Percentiles rank a stretch among this genome's conserved stretches.
Conservation (phyloP, 2,329 filamentous ascomycete genomes). For the Fusarium napiforme region DNA sequence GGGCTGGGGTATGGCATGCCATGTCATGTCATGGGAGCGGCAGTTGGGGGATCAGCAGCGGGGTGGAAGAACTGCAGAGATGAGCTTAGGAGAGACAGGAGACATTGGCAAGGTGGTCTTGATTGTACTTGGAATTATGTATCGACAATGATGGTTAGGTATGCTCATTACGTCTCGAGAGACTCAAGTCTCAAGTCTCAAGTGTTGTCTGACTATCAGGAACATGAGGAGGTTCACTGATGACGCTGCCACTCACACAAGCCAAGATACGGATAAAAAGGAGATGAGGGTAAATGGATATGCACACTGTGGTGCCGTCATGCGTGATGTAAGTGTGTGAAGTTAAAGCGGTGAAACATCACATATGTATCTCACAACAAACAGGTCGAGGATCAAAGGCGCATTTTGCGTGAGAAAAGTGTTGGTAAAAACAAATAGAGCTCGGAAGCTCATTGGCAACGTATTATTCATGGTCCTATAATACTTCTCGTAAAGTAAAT, state of each 20-base stretch:
- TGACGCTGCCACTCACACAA: not conserved
- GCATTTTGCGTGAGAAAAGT: too few species aligned
- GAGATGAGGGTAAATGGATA: not conserved
- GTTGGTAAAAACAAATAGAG: not conserved
- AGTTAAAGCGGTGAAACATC: not conserved
- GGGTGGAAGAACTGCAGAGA: not conserved
- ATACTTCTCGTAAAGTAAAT: not conserved
- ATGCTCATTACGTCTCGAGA: not conserved
- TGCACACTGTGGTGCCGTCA: slow-evolving; percentile 16
- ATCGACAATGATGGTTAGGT: not conserved
- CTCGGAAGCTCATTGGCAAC: not conserved
- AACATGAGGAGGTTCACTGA: not conserved
- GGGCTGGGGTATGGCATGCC: slow-evolving; percentile 11
- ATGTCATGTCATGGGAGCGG: slow-evolving; percentile 15
- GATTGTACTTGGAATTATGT: not conserved
- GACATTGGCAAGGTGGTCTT: not conserved
- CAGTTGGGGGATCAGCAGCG: slow-evolving; percentile 21
- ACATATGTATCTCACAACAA: not conserved
- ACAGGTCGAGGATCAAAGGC: not conserved
- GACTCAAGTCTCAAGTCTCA: not conserved
- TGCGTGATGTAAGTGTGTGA: not conserved
- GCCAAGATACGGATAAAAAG: not conserved
- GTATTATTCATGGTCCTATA: slow-evolving; percentile 20
- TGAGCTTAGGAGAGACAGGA: not conserved
- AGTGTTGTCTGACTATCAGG: not conserved